A percentile compares a stretch with the other conserved stretches of the same genome.
Conservation (phyloP, 495 filamentous ascomycete genomes). For the Hypoxylon subgilvum region DNA sequence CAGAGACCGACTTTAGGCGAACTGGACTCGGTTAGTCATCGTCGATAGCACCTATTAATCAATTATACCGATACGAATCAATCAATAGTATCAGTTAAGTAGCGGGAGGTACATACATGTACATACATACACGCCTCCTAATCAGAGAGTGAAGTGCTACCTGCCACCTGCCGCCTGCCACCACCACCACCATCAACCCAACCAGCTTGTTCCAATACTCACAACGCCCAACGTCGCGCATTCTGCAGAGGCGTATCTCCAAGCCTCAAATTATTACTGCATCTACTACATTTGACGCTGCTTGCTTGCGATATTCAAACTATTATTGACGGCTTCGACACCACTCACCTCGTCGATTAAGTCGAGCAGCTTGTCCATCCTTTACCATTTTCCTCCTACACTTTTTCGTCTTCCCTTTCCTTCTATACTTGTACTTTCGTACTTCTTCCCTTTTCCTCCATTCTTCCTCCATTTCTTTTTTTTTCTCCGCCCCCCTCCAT, state of each 20-base stretch:
- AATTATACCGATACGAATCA: too few species aligned
- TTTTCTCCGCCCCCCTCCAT: conserved; percentile 3
- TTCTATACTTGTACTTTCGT: too few species aligned
- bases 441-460: not conserved
- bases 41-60: too few species aligned
- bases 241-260: conserved; percentile 18
- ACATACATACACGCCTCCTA: too few species aligned
- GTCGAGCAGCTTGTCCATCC: too few species aligned
- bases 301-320: conserved; percentile 18
- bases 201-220: conserved; percentile 31
- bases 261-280: conserved; percentile 3
- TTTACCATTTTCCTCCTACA: not conserved
- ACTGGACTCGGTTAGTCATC: too few species aligned
- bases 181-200: conserved; percentile 11
- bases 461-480: not conserved
- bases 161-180: too few species aligned
- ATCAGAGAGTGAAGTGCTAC: too few species aligned
- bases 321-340: conserved; percentile 18
- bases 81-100: too few species aligned
- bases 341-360: too few species aligned
- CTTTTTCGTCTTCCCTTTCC: not conserved
- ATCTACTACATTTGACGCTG: conserved; percentile 1
- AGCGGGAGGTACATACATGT: too few species aligned
- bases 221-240: conserved; percentile 35
- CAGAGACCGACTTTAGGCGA: too few species aligned